Conservation (phyloP, 2,329 filamentous ascomycete species). For the Pyrenophora teres region DNA sequence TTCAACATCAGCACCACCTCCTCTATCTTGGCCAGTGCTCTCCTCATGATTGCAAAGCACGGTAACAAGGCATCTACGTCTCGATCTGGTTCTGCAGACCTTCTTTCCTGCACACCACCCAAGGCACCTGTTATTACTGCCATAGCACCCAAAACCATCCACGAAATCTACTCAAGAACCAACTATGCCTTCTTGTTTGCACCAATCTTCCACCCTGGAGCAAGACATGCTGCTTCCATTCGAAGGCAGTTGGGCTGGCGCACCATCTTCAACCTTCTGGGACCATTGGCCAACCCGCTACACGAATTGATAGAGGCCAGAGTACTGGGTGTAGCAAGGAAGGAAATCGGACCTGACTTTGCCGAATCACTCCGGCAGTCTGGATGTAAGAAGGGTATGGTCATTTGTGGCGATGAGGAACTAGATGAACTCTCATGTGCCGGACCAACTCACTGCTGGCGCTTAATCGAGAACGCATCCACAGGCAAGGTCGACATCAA, state of each 20-base stretch:
- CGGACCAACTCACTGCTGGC: slow-evolving; percentile 87
- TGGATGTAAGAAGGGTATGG: slow-evolving; percentile 80
- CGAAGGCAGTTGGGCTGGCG: slow-evolving; percentile 88
- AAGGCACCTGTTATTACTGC: slow-evolving; percentile 74
- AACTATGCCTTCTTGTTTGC: slow-evolving; percentile 98
- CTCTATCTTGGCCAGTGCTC: slow-evolving; percentile 85
- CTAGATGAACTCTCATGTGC: slow-evolving; percentile 95
- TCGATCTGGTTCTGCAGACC: slow-evolving; percentile 91
- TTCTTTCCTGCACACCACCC: slow-evolving; percentile 76
- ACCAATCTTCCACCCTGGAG: slow-evolving; percentile 93
- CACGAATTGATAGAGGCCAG: slow-evolving; percentile 80
- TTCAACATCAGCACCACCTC: slow-evolving; percentile 98
- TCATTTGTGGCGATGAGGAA: slow-evolving; percentile 93
- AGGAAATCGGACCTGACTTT: slow-evolving; percentile 85
- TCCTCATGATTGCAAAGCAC: slow-evolving; percentile 89
- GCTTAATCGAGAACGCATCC: slow-evolving; percentile 60
- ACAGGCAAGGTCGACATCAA: slow-evolving; percentile 64
- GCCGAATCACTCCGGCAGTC: slow-evolving; percentile 78
- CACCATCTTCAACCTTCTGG: slow-evolving; percentile 97
- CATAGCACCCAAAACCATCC: slow-evolving; percentile 72
- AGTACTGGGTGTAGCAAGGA: slow-evolving; percentile 88
- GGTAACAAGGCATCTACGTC: slow-evolving; percentile 95
- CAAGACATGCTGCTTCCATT: slow-evolving; percentile 84
- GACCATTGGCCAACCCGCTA: slow-evolving; percentile 88
- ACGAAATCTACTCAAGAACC: slow-evolving; percentile 72